phyloP scores from a whole-genome alignment of 1,284 basidiomycete species.

The Cryptococcus floricola region DNA sequence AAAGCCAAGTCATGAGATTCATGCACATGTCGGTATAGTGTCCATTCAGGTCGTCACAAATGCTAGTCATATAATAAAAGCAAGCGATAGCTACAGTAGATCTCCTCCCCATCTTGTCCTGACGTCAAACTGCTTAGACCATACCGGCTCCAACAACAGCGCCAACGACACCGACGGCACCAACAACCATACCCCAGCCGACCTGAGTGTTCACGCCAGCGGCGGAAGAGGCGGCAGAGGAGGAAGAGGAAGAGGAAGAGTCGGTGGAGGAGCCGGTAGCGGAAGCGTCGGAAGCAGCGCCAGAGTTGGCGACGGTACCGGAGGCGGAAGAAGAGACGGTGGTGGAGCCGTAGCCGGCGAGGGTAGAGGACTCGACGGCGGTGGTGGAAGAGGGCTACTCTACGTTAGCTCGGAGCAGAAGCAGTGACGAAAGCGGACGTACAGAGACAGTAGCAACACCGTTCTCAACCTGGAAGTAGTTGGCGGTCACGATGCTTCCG shows the following conservation, averaged over 20 bases:
- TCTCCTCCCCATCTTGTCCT: too few species aligned
- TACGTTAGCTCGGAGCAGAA: slow-evolving; percentile 20
- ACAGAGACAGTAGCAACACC: slow-evolving; percentile 58
- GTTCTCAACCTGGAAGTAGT: slow-evolving; percentile 70
- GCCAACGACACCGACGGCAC: slow-evolving; percentile 21
- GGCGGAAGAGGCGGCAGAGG: slow-evolving; percentile 4
- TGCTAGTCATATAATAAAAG: too few species aligned
- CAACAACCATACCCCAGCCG: slow-evolving; percentile 15
- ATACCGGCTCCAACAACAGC: slow-evolving; percentile 21
- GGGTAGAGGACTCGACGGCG: slow-evolving; percentile 61
- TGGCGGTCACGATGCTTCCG: slow-evolving; percentile 50
- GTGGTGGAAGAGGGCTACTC: slow-evolving; percentile 55
- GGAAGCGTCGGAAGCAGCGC: slow-evolving; percentile 27
- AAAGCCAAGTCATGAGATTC: not conserved
- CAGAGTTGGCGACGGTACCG: slow-evolving; percentile 16
- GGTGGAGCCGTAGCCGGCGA: slow-evolving; percentile 38
- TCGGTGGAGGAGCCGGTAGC: slow-evolving; percentile 3
- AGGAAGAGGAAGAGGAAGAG: slow-evolving; percentile 4
- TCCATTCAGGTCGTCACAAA: too few species aligned
- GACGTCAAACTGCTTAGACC: slow-evolving; percentile 9
- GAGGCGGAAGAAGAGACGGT: slow-evolving; percentile 21
- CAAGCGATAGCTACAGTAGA: too few species aligned
- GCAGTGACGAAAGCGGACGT: slow-evolving; percentile 8
- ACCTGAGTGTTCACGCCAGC: slow-evolving; percentile 5
- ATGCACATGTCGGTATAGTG: not conserved